These are phyloP conservation scores for Claviceps sp. DNA, from an alignment of 2,329 filamentous ascomycete genomes.

Conservation along the genomic window DNA sequence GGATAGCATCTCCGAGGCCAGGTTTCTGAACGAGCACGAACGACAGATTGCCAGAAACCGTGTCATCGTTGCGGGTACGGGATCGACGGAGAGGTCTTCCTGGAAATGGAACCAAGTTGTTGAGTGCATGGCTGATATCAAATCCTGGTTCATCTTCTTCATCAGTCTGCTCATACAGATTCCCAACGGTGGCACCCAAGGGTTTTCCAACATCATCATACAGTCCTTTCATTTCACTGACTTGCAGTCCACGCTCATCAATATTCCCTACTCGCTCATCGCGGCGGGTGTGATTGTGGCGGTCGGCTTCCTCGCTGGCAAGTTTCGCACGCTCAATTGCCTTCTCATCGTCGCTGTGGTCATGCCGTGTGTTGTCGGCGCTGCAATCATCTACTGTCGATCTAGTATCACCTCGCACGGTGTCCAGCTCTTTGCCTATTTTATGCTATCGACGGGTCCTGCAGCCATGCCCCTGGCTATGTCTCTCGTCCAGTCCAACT, in stretches of 20 bases:
- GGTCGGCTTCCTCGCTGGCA: constrained; percentile 36
- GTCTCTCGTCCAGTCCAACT: constrained; percentile 42
- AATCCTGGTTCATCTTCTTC: constrained; percentile 45
- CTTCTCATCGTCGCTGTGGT: constrained; percentile 36
- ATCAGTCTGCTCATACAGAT: constrained; percentile 42
- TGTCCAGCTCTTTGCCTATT: constrained; percentile 43
- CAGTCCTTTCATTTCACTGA: constrained; percentile 41
- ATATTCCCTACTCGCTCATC: constrained; percentile 44
- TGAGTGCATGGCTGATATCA: constrained; percentile 43
- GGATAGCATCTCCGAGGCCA: constrained; percentile 38
- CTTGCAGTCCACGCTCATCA: constrained; percentile 41
- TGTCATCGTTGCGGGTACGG: constrained; percentile 36
- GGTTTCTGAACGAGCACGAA: constrained; percentile 43
- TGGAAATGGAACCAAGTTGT: constrained; percentile 38
- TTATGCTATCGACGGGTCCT: constrained; percentile 39
- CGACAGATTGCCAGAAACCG: constrained; percentile 32
- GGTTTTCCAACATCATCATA: constrained; percentile 44
- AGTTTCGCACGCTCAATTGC: constrained; percentile 36
- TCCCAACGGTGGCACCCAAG: constrained; percentile 48
- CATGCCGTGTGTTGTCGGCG: constrained; percentile 36
- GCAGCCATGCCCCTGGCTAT: constrained; percentile 40
- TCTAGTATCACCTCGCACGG: constrained; percentile 22
- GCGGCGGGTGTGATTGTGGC: constrained; percentile 32
- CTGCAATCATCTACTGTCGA: constrained; percentile 38
- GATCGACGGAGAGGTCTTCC: constrained; percentile 30